phyloP scores from a whole-genome alignment of 2,329 filamentous ascomycete species.

The Trematosphaeria pertusa region DNA sequence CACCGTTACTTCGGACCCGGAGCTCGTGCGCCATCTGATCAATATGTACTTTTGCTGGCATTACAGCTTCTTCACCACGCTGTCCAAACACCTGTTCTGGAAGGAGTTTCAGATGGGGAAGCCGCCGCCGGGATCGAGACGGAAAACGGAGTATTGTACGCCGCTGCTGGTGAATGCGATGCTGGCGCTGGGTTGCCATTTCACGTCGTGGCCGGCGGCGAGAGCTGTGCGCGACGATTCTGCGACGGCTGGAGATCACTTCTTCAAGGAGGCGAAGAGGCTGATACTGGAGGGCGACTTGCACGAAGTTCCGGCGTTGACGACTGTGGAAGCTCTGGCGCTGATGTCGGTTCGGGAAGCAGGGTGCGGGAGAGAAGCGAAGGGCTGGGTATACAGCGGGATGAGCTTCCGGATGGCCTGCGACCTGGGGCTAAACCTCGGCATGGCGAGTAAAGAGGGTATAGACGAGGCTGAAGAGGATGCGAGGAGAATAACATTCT shows the following conservation, averaged over 20 bases:
- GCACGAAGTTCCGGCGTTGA: conserved; percentile 85
- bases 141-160: conserved; percentile 79
- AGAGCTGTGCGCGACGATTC: conserved; percentile 75
- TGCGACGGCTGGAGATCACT: conserved; percentile 91
- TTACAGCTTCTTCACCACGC: conserved; percentile 92
- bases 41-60: conserved; percentile 99
- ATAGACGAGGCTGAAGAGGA: conserved; percentile 86
- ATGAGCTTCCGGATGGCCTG: conserved; percentile 99
- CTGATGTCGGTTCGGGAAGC: conserved; percentile 97
- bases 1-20: conserved; percentile 77
- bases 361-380: conserved; percentile 90
- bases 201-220: conserved; percentile 78
- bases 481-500: conserved; percentile 89
- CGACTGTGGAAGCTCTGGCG: conserved; percentile 90
- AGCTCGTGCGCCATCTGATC: conserved; percentile 83
- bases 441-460: conserved; percentile 62
- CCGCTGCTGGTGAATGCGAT: conserved; percentile 92
- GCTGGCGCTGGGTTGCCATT: conserved; percentile 91
- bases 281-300: conserved; percentile 90
- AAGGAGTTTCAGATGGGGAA: conserved; percentile 80
- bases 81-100: conserved; percentile 87
- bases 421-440: conserved; percentile 89
- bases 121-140: conserved; percentile 55
- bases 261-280: conserved; percentile 91
- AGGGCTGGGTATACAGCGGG: conserved; percentile 97